Percentiles rank a stretch among this genome's conserved stretches.
Evolutionary conservation across 495 filamentous ascomycete genomes (phyloP).

Genomic region (Tuber magnatum): DNA sequence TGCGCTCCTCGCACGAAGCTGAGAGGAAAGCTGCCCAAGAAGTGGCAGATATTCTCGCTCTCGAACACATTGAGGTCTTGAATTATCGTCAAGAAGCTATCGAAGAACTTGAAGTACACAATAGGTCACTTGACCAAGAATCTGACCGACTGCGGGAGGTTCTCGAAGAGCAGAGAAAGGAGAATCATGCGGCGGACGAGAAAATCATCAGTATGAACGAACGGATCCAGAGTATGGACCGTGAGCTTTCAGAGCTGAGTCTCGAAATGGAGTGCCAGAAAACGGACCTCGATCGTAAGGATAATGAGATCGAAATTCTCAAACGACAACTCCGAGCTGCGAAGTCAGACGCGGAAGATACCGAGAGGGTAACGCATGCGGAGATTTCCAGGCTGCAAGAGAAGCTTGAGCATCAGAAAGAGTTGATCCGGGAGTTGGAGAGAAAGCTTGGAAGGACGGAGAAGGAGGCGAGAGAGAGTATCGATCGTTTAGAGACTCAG

Average conservation of each 20-base stretch:
- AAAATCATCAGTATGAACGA: conserved; percentile 6
- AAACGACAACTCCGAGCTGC: conserved; percentile 17
- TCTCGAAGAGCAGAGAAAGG: conserved; percentile 11
- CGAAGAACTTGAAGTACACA: conserved; percentile 26
- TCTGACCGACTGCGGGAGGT: conserved; percentile 11
- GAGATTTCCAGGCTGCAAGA: conserved; percentile 21
- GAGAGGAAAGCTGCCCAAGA: conserved; percentile 44
- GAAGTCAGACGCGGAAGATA: conserved; percentile 19
- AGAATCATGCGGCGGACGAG: conserved; percentile 10
- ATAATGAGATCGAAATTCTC: conserved; percentile 22
- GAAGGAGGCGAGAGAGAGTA: conserved; percentile 23
- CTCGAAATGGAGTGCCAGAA: conserved; percentile 19
- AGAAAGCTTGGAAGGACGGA: conserved; percentile 21
- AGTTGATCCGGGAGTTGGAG: conserved; percentile 17
- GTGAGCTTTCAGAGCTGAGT: conserved; percentile 18
- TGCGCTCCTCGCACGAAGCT: conserved; percentile 17
- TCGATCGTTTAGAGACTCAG: conserved; percentile 23
- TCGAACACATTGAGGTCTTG: conserved; percentile 34
- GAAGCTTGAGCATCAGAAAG: conserved; percentile 18
- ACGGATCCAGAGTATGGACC: conserved; percentile 6
- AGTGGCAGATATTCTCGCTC: conserved; percentile 42
- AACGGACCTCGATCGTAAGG: conserved; percentile 15
- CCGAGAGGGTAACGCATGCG: conserved; percentile 14
- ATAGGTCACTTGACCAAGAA: conserved; percentile 23
- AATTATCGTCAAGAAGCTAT: conserved; percentile 36